Evolutionary conservation across 257 asterid species (phyloP).

Genomic region (Solanum neorickii): DNA sequence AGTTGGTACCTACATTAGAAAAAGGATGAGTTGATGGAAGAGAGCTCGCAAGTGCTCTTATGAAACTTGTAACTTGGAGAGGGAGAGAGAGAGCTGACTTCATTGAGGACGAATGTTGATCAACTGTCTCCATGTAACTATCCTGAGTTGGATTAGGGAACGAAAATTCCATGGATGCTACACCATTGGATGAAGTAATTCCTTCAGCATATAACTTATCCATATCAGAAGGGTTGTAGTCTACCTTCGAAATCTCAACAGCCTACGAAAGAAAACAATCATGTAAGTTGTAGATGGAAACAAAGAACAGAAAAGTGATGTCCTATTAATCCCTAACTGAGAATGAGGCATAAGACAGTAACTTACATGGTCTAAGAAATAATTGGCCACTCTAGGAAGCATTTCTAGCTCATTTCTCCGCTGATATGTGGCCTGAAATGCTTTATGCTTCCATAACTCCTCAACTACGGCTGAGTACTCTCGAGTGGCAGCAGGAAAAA

Average conservation of each 20-base stretch:
- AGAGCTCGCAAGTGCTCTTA: neutral
- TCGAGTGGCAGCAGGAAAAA: constrained; percentile 86
- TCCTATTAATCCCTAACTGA: neutral
- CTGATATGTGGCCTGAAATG: constrained; percentile 66
- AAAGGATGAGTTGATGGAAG: neutral
- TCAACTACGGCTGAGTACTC: constrained; percentile 64
- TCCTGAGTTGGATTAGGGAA: constrained; percentile 48
- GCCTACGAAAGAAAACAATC: constrained; percentile 36
- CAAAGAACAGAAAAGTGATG: neutral
- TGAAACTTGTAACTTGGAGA: neutral
- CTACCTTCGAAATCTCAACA: constrained; percentile 56
- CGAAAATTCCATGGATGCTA: constrained; percentile 66
- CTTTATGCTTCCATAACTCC: constrained; percentile 60
- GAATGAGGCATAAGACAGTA: neutral
- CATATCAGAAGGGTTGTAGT: constrained; percentile 79
- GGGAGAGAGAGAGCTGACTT: constrained; percentile 24
- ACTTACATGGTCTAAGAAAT: constrained; percentile 72
- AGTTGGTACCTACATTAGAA: constrained; percentile 59
- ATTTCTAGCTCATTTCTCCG: constrained; percentile 56
- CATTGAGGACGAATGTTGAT: constrained; percentile 31
- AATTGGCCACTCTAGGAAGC: constrained; percentile 68
- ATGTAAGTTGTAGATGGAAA: neutral
- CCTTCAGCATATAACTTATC: constrained; percentile 87
- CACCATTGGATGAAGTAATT: constrained; percentile 60
- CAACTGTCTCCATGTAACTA: constrained; percentile 47